These are phyloP conservation scores for Eutrema heterophyllum DNA, from an alignment of 345 rosid species.

Conservation along the genomic window DNA sequence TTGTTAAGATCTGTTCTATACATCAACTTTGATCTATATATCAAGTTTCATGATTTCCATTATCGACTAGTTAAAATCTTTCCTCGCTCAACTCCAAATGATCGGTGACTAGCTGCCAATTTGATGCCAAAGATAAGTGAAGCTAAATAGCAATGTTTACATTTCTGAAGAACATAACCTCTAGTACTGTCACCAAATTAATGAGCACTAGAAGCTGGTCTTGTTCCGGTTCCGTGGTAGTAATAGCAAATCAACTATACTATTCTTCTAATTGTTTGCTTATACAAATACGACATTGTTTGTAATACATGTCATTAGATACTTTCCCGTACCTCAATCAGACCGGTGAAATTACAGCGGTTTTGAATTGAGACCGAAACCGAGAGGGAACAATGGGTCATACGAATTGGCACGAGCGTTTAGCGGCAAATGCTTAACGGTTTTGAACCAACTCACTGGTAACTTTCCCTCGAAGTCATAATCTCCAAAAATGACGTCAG, in stretches of 20 bases:
- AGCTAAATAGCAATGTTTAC: background rate
- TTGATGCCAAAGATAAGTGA: background rate
- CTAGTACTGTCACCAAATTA: background rate
- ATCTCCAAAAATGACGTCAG: slow-evolving; percentile 34
- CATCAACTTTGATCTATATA: background rate
- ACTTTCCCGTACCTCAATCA: background rate
- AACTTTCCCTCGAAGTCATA: slow-evolving; percentile 29
- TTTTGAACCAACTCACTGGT: slow-evolving; percentile 36
- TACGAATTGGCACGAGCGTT: slow-evolving; percentile 39
- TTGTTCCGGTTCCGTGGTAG: background rate
- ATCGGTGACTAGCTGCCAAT: background rate
- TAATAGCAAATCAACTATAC: background rate
- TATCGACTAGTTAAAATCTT: too few species aligned
- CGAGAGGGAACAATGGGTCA: slow-evolving; percentile 64
- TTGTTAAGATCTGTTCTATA: background rate
- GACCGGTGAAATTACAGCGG: background rate
- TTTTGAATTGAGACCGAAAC: slow-evolving; percentile 50
- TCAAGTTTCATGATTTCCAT: too few species aligned
- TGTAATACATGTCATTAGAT: background rate
- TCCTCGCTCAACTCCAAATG: too few species aligned
- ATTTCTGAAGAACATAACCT: too few species aligned
- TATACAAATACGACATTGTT: slow-evolving; percentile 10
- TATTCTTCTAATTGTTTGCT: background rate
- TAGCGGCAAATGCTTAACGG: slow-evolving; percentile 46
- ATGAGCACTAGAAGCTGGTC: background rate